These are phyloP conservation scores for Pseudisothecium myosuroides DNA, from an alignment of 225 moss, liverwort and hornwort species.

Conservation along the genomic window DNA sequence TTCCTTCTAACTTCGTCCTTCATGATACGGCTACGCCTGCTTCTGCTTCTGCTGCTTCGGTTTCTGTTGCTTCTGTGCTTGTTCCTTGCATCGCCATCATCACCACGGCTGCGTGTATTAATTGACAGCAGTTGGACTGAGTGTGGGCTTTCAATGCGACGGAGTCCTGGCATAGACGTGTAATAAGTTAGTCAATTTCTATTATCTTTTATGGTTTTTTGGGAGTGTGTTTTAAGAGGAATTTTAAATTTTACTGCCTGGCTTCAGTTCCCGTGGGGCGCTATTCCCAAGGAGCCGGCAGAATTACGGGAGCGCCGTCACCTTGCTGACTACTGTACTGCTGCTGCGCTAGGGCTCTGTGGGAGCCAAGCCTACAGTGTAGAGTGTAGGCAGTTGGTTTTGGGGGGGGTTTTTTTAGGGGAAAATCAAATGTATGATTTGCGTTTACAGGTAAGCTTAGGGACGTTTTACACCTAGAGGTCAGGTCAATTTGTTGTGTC, in stretches of 20 bases:
- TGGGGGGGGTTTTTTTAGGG: rapidly evolving
- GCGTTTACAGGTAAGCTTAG: too few relatives aligned
- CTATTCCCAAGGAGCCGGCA: background rate
- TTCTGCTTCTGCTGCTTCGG: background rate
- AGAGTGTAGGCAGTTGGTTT: background rate
- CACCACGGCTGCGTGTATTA: background rate
- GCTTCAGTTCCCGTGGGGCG: background rate
- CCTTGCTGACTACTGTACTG: background rate
- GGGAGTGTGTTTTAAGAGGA: too few relatives aligned
- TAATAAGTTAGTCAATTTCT: background rate
- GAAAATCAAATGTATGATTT: background rate
- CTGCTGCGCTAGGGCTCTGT: background rate
- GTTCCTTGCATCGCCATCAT: background rate
- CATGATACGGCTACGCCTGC: background rate
- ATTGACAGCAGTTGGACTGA: background rate
- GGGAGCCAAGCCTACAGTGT: background rate
- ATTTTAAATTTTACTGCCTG: background rate
- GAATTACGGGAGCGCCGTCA: background rate
- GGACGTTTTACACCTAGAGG: too few relatives aligned
- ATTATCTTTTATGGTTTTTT: background rate
- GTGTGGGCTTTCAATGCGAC: background rate
- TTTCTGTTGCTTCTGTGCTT: background rate
- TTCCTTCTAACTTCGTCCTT: background rate
- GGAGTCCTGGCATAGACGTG: background rate
- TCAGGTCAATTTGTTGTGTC: too few relatives aligned